Percentiles rank a stretch among this genome's conserved stretches.
phyloP scores from a whole-genome alignment of 768 basidiomycete species.

The Leccinum arenicola region DNA sequence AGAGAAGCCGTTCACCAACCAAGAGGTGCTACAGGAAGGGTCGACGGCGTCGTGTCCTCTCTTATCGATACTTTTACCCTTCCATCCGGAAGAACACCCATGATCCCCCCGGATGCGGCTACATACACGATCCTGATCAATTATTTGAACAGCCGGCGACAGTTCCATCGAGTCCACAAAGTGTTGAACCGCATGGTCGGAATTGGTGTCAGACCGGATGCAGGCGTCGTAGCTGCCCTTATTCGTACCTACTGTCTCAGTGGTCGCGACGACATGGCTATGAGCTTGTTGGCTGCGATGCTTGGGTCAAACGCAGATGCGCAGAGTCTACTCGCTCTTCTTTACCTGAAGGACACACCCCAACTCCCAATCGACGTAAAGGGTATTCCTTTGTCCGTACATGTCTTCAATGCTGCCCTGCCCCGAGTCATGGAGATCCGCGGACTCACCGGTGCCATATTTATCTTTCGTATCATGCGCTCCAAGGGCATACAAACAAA shows the following conservation, averaged over 20 bases:
- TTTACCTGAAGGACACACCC: slow-evolving; percentile 18
- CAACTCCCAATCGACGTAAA: slow-evolving; percentile 28
- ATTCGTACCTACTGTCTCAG: slow-evolving; percentile 53
- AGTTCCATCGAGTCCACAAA: slow-evolving; percentile 44
- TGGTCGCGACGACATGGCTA: slow-evolving; percentile 47
- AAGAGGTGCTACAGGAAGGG: slow-evolving; percentile 28
- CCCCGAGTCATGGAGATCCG: slow-evolving; percentile 44
- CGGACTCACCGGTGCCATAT: slow-evolving; percentile 47
- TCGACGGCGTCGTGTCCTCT: slow-evolving; percentile 27
- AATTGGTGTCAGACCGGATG: slow-evolving; percentile 43
- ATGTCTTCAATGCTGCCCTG: slow-evolving; percentile 63
- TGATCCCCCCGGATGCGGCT: slow-evolving; percentile 46
- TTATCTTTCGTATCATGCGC: slow-evolving; percentile 56
- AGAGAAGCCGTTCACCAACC: slow-evolving; percentile 18
- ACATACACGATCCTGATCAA: slow-evolving; percentile 67
- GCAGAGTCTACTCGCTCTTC: slow-evolving; percentile 16
- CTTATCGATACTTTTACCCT: background rate
- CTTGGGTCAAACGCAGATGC: slow-evolving; percentile 35
- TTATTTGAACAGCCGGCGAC: slow-evolving; percentile 43
- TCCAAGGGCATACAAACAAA: slow-evolving; percentile 49
- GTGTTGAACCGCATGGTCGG: slow-evolving; percentile 48
- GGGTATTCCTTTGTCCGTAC: slow-evolving; percentile 35
- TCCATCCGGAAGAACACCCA: slow-evolving; percentile 4
- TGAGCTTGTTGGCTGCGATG: slow-evolving; percentile 48
- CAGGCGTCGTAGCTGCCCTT: slow-evolving; percentile 49